Evolutionary conservation across 495 filamentous ascomycete genomes (phyloP).

Genomic region (Hypoxylon trugodes): DNA sequence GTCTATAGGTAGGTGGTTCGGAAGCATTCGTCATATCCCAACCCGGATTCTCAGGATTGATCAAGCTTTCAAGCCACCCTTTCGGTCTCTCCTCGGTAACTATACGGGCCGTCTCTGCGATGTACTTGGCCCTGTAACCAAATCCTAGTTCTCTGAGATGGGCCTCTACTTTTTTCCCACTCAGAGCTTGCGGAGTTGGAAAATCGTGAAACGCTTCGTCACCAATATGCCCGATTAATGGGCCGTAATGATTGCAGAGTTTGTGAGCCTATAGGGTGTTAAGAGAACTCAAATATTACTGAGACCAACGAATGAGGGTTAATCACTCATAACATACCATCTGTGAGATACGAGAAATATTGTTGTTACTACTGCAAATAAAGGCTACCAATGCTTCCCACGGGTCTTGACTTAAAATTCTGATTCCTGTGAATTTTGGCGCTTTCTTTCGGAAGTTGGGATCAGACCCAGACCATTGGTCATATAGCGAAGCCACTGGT

Average conservation of each 20-base stretch:
- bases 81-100: slow-evolving; percentile 68
- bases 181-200: slow-evolving; percentile 75
- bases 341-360: slow-evolving; percentile 91
- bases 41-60: slow-evolving; percentile 77
- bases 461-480: slow-evolving; percentile 86
- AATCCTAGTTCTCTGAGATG: slow-evolving; percentile 87
- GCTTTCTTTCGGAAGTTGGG: slow-evolving; percentile 90
- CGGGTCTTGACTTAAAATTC: slow-evolving; percentile 93
- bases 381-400: slow-evolving; percentile 96
- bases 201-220: slow-evolving; percentile 86
- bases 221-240: slow-evolving; percentile 73
- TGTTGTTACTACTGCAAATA: slow-evolving; percentile 99
- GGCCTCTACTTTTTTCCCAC: slow-evolving; percentile 72
- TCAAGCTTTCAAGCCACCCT: slow-evolving; percentile 79
- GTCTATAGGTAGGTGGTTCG: slow-evolving; percentile 63
- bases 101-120: slow-evolving; percentile 82
- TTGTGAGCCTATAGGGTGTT: slow-evolving; percentile 70
- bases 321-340: slow-evolving; percentile 67
- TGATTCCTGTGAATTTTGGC: slow-evolving; percentile 85
- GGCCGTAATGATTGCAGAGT: slow-evolving; percentile 85
- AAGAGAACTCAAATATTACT: not conserved
- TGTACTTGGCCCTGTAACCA: slow-evolving; percentile 93
- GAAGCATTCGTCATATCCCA: slow-evolving; percentile 31
- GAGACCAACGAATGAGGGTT: not conserved
- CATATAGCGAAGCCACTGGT: slow-evolving; percentile 73